These are phyloP conservation scores for Aspergillus awamori DNA, from an alignment of 2,329 filamentous ascomycete genomes.

Conservation along the genomic window DNA sequence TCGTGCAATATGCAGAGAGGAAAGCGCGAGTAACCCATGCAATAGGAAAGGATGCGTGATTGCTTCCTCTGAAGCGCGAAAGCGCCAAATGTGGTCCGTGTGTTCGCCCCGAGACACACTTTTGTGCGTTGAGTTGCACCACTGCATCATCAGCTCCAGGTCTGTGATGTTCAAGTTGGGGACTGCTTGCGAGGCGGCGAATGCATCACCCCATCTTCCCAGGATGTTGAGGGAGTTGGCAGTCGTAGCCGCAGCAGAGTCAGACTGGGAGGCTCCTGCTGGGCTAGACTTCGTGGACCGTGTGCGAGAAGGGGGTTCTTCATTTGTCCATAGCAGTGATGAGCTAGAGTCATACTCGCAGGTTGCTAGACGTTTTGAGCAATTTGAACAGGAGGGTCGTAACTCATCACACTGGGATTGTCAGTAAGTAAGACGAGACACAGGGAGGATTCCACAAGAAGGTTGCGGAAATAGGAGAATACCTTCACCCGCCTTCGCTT, in stretches of 20 bases:
- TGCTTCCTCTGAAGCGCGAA: slow-evolving; percentile 36
- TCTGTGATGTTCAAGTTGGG: slow-evolving; percentile 48
- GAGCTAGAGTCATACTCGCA: slow-evolving; percentile 38
- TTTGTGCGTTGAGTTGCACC: slow-evolving; percentile 40
- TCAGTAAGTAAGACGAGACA: slow-evolving; percentile 1
- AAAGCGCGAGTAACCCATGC: slow-evolving; percentile 41
- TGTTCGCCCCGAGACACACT: slow-evolving; percentile 31
- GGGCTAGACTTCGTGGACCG: slow-evolving; percentile 23
- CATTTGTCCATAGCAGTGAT: slow-evolving; percentile 37
- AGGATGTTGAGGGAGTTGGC: slow-evolving; percentile 31
- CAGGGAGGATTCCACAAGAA: neutral
- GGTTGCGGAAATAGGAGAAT: neutral
- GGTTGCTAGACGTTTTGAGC: slow-evolving; percentile 34
- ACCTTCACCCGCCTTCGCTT: slow-evolving; percentile 42
- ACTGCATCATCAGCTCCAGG: slow-evolving; percentile 47
- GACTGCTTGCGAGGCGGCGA: slow-evolving; percentile 15
- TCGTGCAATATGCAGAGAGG: slow-evolving; percentile 39
- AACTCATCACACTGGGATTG: slow-evolving; percentile 35
- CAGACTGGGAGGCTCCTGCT: slow-evolving; percentile 23
- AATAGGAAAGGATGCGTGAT: slow-evolving; percentile 40
- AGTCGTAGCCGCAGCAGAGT: slow-evolving; percentile 13
- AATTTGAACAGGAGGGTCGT: slow-evolving; percentile 37
- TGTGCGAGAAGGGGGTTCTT: slow-evolving; percentile 23
- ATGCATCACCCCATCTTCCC: slow-evolving; percentile 23
- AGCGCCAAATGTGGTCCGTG: slow-evolving; percentile 40